Evolutionary conservation across 2,329 filamentous ascomycete genomes (phyloP).

Genomic region (Chrysoporthe puriensis): DNA sequence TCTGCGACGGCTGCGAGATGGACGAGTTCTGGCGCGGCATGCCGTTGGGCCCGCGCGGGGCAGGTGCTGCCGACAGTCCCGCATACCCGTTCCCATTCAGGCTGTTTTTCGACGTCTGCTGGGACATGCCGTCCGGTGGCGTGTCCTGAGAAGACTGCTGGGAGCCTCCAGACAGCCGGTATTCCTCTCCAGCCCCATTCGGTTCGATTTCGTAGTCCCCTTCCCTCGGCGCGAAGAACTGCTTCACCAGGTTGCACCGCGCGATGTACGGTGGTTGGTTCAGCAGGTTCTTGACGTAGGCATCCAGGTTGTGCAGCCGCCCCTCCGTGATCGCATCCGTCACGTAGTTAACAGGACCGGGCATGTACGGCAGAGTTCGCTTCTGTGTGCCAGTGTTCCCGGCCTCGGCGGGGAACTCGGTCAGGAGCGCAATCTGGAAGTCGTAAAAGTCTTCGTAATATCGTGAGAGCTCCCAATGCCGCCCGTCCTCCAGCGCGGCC

Average conservation of each 20-base stretch:
- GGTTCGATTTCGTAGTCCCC: conserved; percentile 93
- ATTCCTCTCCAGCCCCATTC: conserved; percentile 66
- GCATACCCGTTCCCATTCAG: conserved; percentile 61
- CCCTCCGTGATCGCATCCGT: conserved; percentile 98
- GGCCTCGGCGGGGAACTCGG: conserved; percentile 89
- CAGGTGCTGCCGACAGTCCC: conserved; percentile 56
- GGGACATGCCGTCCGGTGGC: conserved; percentile 61
- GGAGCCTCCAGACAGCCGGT: conserved; percentile 73
- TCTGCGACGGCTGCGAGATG: conserved; percentile 57
- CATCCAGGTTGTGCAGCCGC: conserved; percentile 87
- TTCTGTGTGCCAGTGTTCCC: conserved; percentile 80
- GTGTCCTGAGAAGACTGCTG: conserved; percentile 69
- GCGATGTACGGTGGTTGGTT: conserved; percentile 83
- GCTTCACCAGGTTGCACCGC: conserved; percentile 79
- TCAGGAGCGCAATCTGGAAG: conserved; percentile 93
- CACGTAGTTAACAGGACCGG: conserved; percentile 94
- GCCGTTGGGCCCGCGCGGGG: conserved; percentile 43
- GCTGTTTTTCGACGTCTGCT: conserved; percentile 68
- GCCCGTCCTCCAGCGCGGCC: conserved; percentile 84
- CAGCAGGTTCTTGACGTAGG: conserved; percentile 92
- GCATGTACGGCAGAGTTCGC: conserved; percentile 93
- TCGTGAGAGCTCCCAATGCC: conserved; percentile 89
- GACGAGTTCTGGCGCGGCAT: conserved; percentile 51
- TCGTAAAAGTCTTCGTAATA: conserved; percentile 99
- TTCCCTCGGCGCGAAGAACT: conserved; percentile 87